These are phyloP conservation scores for Trichoderma sp. DNA, from an alignment of 2,329 filamentous ascomycete species.

Conservation along the genomic window DNA sequence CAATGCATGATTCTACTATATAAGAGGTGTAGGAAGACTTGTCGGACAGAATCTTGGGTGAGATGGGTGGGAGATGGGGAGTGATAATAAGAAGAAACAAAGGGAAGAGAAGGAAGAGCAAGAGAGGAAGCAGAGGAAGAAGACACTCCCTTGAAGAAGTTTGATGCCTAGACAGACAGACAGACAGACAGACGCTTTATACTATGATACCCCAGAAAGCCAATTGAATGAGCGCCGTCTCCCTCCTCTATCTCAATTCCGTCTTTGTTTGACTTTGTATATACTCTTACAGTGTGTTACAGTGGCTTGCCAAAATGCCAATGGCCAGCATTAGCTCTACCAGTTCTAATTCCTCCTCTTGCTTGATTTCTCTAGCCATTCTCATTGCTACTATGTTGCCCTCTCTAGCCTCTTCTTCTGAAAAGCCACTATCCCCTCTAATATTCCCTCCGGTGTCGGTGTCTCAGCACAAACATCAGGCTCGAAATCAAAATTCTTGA, in stretches of 20 bases:
- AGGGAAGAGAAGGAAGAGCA: neutral
- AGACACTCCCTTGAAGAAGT: neutral
- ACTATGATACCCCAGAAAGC: constrained; percentile 12
- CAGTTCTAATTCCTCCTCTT: neutral
- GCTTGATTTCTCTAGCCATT: neutral
- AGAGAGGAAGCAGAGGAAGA: neutral
- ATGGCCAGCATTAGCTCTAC: neutral
- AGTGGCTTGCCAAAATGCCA: neutral
- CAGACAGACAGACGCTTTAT: neutral
- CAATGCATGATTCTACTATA: neutral
- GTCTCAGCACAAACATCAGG: constrained; percentile 79
- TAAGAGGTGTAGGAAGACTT: neutral
- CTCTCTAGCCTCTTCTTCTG: neutral
- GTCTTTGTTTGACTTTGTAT: neutral
- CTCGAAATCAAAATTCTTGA: constrained; percentile 62
- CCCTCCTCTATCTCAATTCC: neutral
- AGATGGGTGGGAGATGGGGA: neutral
- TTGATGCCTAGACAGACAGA: neutral
- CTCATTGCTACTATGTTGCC: neutral
- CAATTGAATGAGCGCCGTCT: neutral
- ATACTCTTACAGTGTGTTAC: neutral
- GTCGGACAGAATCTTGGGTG: neutral
- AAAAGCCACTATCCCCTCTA: constrained; percentile 61
- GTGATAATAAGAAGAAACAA: neutral
- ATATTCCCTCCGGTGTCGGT: constrained; percentile 80